phyloP scores from a whole-genome alignment of 345 rosid species.

The Bruguiera gymnorhiza region DNA sequence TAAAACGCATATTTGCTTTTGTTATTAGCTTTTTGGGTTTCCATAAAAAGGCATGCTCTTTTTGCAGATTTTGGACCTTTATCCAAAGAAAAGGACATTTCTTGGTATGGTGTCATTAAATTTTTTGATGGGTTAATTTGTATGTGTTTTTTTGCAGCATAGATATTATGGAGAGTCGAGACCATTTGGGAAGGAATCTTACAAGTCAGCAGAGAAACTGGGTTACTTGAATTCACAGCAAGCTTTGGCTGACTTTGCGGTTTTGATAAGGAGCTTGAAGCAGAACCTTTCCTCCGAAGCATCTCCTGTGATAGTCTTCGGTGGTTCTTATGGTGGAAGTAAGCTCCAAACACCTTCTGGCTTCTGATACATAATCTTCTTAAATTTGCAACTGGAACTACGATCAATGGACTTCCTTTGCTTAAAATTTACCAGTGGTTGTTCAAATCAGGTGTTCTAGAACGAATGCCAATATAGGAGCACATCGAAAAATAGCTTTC shows the following conservation, averaged over 20 bases:
- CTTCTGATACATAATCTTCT: background rate
- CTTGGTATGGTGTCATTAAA: background rate
- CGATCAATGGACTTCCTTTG: background rate
- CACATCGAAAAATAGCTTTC: too few relatives aligned
- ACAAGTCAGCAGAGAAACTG: conserved; percentile 49
- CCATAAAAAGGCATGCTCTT: too few relatives aligned
- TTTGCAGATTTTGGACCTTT: too few relatives aligned
- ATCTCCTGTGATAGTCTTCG: conserved; percentile 79
- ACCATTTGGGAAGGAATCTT: conserved; percentile 62
- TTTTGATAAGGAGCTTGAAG: conserved; percentile 68
- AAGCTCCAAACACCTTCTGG: conserved; percentile 13
- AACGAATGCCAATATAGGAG: too few relatives aligned
- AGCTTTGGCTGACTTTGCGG: conserved; percentile 75
- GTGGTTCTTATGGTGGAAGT: conserved; percentile 96
- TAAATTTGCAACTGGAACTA: background rate
- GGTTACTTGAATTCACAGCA: conserved; percentile 81
- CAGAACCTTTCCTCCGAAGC: conserved; percentile 64
- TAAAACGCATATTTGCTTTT: too few relatives aligned
- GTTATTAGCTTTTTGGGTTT: too few relatives aligned
- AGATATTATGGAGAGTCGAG: conserved; percentile 70
- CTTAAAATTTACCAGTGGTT: too few relatives aligned
- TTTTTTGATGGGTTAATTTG: conserved; percentile 4
- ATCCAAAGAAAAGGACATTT: background rate
- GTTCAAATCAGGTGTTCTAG: too few relatives aligned
- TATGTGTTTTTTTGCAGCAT: conserved; percentile 43